Evolutionary conservation across 179 eudicot genomes (phyloP).

Genomic region (Silene coronaria): DNA sequence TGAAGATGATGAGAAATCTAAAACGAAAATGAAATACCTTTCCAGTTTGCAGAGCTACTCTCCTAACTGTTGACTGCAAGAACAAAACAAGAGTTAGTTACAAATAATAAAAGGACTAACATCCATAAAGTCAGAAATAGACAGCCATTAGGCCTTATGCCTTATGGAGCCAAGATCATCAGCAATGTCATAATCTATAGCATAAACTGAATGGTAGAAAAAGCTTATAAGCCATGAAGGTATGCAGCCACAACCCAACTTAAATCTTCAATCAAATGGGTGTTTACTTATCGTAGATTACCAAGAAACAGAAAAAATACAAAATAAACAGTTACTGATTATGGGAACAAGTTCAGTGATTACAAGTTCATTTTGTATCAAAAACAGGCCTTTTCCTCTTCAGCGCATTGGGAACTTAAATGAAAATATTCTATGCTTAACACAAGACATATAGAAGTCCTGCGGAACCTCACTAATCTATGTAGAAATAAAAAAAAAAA

Average conservation of each 20-base stretch:
- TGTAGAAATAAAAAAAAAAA: background rate
- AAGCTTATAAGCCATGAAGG: background rate
- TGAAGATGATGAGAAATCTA: background rate
- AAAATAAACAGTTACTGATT: too few species aligned
- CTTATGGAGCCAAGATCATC: background rate
- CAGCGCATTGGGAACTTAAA: background rate
- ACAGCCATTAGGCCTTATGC: background rate
- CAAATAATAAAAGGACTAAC: background rate
- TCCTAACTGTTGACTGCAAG: constrained; percentile 87
- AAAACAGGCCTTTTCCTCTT: background rate
- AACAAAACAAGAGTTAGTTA: constrained; percentile 12
- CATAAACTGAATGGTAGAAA: background rate
- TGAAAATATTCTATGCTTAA: background rate
- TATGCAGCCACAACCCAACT: background rate
- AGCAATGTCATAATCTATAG: background rate
- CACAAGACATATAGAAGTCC: background rate
- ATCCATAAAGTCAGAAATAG: background rate
- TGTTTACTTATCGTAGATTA: background rate
- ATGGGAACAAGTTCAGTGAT: background rate
- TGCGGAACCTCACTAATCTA: background rate
- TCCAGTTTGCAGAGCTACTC: constrained; percentile 68
- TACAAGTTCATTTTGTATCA: background rate
- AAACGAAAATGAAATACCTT: constrained; percentile 42
- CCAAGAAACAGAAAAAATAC: background rate
- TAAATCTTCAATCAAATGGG: background rate